A percentile compares a stretch with the other conserved stretches of the same genome.
Conservation (phyloP, 1,284 basidiomycete genomes). For the Ceratobasidium theobromae region DNA sequence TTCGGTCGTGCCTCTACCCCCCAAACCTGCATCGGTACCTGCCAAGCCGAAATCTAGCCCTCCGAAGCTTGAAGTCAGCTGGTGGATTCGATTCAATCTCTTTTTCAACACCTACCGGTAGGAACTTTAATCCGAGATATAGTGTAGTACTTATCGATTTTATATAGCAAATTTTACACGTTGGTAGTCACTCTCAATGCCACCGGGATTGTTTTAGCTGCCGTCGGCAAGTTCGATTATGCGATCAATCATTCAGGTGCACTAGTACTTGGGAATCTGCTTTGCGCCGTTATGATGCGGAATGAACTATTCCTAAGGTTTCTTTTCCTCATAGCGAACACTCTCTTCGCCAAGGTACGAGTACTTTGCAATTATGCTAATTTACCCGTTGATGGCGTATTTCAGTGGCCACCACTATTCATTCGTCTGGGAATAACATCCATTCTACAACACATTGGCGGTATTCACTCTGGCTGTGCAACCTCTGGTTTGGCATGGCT, state of each 20-base stretch:
- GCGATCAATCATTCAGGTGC: conserved; percentile 60
- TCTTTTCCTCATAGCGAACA: conserved; percentile 59
- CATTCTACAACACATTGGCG: conserved; percentile 67
- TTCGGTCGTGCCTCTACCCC: neutral
- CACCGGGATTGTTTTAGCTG: conserved; percentile 59
- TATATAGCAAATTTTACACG: conserved; percentile 60
- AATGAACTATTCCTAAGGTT: conserved; percentile 64
- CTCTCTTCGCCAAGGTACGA: conserved; percentile 63
- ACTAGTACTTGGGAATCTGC: conserved; percentile 62
- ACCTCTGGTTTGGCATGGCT: conserved; percentile 64
- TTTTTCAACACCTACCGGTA: conserved; percentile 63
- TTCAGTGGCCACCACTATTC: conserved; percentile 65
- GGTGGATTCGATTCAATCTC: conserved; percentile 58
- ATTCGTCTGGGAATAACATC: conserved; percentile 64
- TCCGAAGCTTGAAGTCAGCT: conserved; percentile 52
- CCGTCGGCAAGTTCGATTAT: conserved; percentile 65
- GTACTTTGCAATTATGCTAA: too few species aligned
- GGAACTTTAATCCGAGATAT: neutral
- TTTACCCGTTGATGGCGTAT: too few species aligned
- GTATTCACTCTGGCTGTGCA: conserved; percentile 73
- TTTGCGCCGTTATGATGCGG: conserved; percentile 55
- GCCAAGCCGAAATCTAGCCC: conserved; percentile 37
- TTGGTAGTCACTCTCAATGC: conserved; percentile 60
- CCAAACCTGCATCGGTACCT: neutral
- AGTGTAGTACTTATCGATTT: conserved; percentile 44